Evolutionary conservation across 164 flowering plant species (phyloP).

Genomic region (Umbellularia californica): DNA sequence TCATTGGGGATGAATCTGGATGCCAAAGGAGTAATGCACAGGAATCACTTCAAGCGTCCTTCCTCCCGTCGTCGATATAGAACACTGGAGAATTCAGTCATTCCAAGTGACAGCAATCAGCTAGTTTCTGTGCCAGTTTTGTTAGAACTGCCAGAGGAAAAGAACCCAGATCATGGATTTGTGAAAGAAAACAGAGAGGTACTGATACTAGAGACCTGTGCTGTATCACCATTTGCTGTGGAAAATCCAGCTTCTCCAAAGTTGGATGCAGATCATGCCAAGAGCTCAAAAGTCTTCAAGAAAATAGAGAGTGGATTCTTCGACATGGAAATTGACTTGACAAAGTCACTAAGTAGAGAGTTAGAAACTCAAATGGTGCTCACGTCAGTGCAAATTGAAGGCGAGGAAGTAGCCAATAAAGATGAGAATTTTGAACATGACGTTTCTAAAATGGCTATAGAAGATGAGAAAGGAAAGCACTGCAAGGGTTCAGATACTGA

Average conservation of each 20-base stretch:
- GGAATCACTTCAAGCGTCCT: conserved; percentile 43
- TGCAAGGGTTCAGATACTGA: conserved; percentile 11
- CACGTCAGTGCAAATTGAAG: conserved; percentile 25
- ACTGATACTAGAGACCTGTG: conserved; percentile 15
- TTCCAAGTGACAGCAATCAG: conserved; percentile 6
- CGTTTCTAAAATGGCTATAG: background rate
- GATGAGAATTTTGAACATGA: conserved; percentile 11
- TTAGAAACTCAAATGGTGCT: conserved; percentile 28
- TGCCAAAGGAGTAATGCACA: conserved; percentile 21
- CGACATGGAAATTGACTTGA: conserved; percentile 61
- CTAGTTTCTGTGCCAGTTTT: conserved; percentile 13
- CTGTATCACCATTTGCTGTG: background rate
- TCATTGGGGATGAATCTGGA: conserved; percentile 3
- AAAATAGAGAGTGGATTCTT: conserved; percentile 45
- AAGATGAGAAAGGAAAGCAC: conserved; percentile 16
- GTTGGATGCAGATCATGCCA: conserved; percentile 29
- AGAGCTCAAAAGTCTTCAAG: conserved; percentile 40
- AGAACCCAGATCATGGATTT: conserved; percentile 9
- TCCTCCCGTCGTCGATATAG: conserved; percentile 10
- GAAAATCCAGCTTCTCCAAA: conserved; percentile 8
- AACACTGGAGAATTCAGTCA: conserved; percentile 1
- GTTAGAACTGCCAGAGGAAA: background rate
- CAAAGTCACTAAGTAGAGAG: conserved; percentile 15
- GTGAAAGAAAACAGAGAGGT: conserved; percentile 14
- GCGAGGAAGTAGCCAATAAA: conserved; percentile 5